Evolutionary conservation across 495 filamentous ascomycete species (phyloP), one percentile per base, ranked within the genome.

Genomic region (Aspergillus steynii): DNA sequence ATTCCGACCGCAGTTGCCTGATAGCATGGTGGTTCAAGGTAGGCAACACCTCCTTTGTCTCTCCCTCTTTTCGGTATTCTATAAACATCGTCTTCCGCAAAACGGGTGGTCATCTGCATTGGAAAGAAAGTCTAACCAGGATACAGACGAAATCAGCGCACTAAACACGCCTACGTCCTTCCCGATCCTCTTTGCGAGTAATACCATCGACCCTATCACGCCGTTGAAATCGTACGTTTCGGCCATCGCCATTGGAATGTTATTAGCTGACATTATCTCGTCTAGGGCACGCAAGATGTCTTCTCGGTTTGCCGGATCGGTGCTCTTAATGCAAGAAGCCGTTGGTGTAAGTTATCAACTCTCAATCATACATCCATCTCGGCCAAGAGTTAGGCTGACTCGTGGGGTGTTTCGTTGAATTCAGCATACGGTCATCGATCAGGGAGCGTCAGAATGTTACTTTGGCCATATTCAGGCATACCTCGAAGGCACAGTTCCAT

Each of bases 181-280:
- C 58, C 83, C 82, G 3, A 60, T 86, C 25, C 70, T 86, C 29
- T 80, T 86, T 58, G 54, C 84, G 12, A 74, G 74, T 37, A 85
- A 80, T 61, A 76, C 71, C 1, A 66, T 72, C 55, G 82, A 86
- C 55, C 84, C 83, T 1, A 81, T 85, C 58, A 82, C 80, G 2
- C 77, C 82, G 12, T 65, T 82, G 1, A 27, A 32, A 57, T 60
- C 57, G 61, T 67, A 67, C 14, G 65, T 61, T 56, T 58, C 37
- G 29, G 46, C 29, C 29, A 47, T 53, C 57, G 31, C 20, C 32
- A 53, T 53, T 46, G 49, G 50, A 3, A 45, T 47, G 25, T 47
- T 59, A 47, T n/a, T 47, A 51, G 12, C 57, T 59, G 50, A 59
- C 57, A 59, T 59, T 34, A 59, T 59, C 31, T 59, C 57, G 32